Percentiles rank a stretch among this genome's conserved stretches.
Conservation (phyloP, 139 green algal species). For the Tetraselmis striata region DNA sequence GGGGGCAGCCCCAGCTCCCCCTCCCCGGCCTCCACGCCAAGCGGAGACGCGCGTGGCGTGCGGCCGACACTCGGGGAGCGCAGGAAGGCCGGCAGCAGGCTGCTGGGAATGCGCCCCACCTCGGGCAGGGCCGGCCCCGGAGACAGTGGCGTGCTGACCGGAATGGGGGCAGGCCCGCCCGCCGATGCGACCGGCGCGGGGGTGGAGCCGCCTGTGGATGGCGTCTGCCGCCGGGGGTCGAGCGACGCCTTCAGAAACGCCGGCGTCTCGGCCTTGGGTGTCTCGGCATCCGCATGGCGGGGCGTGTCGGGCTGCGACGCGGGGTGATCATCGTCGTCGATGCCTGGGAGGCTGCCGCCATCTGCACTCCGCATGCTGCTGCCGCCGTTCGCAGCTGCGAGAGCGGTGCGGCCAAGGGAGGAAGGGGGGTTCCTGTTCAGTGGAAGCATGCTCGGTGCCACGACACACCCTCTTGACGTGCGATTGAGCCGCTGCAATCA, state of each 20-base stretch:
- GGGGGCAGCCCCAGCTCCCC: neutral
- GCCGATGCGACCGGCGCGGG: neutral
- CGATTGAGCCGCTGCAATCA: too few species aligned
- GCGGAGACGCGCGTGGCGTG: neutral
- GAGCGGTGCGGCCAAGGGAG: too few species aligned
- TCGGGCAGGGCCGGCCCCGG: neutral
- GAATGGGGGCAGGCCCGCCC: neutral
- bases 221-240: neutral
- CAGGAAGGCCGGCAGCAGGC: neutral
- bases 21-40: neutral
- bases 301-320: too few species aligned
- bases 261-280: neutral
- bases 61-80: neutral
- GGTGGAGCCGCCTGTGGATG: neutral
- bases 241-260: too few species aligned
- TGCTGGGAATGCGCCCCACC: neutral
- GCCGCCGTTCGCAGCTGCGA: too few species aligned
- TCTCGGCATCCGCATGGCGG: too few species aligned
- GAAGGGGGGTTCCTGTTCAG: too few species aligned
- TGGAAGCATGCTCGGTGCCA: too few species aligned
- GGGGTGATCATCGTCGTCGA: neutral
- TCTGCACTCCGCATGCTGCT: too few species aligned
- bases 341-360: neutral
- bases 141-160: neutral
- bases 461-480: too few species aligned